Percentiles rank a stretch among this genome's conserved stretches.
Conservation (phyloP, 805 yeast genomes). For the Cyberlindnera saturnus region DNA sequence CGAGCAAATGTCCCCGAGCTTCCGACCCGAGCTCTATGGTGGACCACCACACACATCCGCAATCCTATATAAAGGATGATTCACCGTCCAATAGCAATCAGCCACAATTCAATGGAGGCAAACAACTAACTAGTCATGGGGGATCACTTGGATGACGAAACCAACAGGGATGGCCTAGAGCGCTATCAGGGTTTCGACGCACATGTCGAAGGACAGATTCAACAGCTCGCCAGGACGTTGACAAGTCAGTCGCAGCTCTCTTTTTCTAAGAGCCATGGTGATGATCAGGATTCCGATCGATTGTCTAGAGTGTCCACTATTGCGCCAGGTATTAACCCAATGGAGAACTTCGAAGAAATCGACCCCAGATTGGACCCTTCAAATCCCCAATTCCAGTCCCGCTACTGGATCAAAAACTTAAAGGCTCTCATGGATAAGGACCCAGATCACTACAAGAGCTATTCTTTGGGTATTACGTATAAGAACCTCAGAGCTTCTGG, state of each 20-base stretch:
- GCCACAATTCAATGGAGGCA: not conserved
- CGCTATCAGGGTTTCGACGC: conserved; percentile 3
- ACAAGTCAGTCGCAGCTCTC: conserved; percentile 11
- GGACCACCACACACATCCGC: too few species aligned
- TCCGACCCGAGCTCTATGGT: not conserved
- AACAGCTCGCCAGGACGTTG: conserved; percentile 24
- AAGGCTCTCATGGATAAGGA: conserved; percentile 45
- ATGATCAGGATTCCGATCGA: not conserved
- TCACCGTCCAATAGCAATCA: not conserved
- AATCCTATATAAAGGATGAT: not conserved
- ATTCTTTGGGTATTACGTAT: conserved; percentile 53
- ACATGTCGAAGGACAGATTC: conserved; percentile 1
- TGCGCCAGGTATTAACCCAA: conserved; percentile 36
- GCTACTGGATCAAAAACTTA: conserved; percentile 61
- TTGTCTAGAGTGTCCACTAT: conserved; percentile 18
- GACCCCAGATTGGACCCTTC: conserved; percentile 55
- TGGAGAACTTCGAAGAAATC: conserved; percentile 16
- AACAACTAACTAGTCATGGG: not conserved
- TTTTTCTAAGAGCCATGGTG: not conserved
- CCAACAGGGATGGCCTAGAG: not conserved
- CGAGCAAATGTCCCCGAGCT: not conserved
- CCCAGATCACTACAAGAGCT: conserved; percentile 54
- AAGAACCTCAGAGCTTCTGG: conserved; percentile 58
- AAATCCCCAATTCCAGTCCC: conserved; percentile 46
- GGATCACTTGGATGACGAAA: not conserved